phyloP scores from a whole-genome alignment of 2,329 filamentous ascomycete species.

The Alternaria conjuncta region DNA sequence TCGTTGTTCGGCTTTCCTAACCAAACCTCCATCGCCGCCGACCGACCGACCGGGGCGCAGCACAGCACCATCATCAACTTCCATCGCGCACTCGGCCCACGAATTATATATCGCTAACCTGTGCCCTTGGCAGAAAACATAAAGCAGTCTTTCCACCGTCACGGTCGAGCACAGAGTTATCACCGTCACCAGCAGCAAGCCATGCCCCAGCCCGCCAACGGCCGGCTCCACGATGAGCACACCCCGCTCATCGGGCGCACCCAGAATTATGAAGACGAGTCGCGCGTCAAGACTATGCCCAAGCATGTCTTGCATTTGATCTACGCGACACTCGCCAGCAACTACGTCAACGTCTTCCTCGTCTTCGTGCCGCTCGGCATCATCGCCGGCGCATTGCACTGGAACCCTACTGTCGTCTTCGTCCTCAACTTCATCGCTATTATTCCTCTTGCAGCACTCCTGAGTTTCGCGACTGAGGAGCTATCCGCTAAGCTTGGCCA shows the following conservation, averaged over 20 bases:
- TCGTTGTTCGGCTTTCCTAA: background rate
- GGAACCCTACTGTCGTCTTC: conserved; percentile 73
- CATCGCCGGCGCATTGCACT: conserved; percentile 65
- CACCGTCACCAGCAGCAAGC: conserved; percentile 6
- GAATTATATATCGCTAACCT: conserved; percentile 6
- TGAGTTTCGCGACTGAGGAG: conserved; percentile 81
- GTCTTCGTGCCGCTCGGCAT: conserved; percentile 78
- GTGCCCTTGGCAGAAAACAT: conserved; percentile 37
- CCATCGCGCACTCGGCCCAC: conserved; percentile 1
- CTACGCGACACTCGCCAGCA: conserved; percentile 56
- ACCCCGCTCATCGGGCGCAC: conserved; percentile 39
- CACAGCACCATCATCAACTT: conserved; percentile 2
- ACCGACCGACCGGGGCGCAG: conserved; percentile 1
- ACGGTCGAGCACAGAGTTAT: conserved; percentile 32
- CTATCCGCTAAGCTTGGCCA: conserved; percentile 75
- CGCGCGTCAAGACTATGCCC: conserved; percentile 36
- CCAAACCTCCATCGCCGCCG: background rate
- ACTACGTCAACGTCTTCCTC: conserved; percentile 72
- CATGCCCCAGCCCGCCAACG: conserved; percentile 38
- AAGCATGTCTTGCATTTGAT: conserved; percentile 45
- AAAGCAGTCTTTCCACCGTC: conserved; percentile 41
- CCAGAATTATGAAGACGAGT: conserved; percentile 26
- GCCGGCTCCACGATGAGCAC: conserved; percentile 33
- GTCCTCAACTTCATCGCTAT: conserved; percentile 82
- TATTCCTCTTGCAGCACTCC: conserved; percentile 73